phyloP scores from a whole-genome alignment of 306 rosid genomes.

The Psophocarpus tetragonolobus region DNA sequence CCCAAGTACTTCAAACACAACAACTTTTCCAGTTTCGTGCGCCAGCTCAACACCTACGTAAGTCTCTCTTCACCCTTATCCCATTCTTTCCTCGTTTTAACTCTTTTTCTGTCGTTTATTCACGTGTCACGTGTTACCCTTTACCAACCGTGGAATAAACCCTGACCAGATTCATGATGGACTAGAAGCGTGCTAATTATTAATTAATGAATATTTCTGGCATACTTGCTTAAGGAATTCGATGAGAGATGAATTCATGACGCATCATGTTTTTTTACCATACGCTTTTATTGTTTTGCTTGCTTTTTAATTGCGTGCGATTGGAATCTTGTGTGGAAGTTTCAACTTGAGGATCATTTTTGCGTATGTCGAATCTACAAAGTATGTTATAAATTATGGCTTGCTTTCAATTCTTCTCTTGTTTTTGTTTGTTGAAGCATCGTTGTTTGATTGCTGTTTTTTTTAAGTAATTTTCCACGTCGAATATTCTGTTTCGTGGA shows the following conservation, averaged over 20 bases:
- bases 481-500: slow-evolving; percentile 7
- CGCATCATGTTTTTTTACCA: neutral
- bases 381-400: neutral
- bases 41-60: slow-evolving; percentile 96
- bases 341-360: neutral
- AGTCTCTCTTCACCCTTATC: slow-evolving; percentile 15
- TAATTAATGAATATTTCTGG: neutral
- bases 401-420: slow-evolving; percentile 35
- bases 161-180: too few relatives aligned
- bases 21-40: slow-evolving; percentile 96
- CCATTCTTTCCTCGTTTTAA: neutral
- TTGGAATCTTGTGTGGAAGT: slow-evolving; percentile 18
- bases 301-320: neutral
- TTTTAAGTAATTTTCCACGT: slow-evolving; percentile 10
- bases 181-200: neutral
- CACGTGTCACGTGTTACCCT: too few relatives aligned
- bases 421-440: slow-evolving; percentile 20
- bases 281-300: neutral
- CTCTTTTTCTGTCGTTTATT: neutral
- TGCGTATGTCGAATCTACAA: neutral
- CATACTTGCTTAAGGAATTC: neutral
- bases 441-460: neutral
- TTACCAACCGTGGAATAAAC: too few relatives aligned
- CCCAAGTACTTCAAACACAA: slow-evolving; percentile 86
- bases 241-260: neutral